Percentiles rank a stretch among this genome's conserved stretches.
Evolutionary conservation across 192 early-diverging fungal species (phyloP).

Genomic region (Pilaira anomala): DNA sequence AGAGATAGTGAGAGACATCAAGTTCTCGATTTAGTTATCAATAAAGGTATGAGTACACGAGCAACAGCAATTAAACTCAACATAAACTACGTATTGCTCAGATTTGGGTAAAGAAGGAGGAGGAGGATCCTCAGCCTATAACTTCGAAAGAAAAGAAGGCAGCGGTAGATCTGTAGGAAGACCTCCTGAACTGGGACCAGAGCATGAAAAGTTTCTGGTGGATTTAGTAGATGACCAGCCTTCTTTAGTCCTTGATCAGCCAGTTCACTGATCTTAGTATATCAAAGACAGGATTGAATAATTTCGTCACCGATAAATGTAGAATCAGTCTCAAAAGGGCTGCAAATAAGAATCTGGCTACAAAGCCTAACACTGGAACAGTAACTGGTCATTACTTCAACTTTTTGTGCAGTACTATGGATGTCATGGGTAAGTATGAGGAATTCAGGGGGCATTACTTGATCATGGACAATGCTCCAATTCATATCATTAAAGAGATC

Average conservation of each 20-base stretch:
- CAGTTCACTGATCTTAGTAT: slow-evolving; percentile 2
- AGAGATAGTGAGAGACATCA: neutral
- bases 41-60: neutral
- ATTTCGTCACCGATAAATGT: slow-evolving; percentile 5
- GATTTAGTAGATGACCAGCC: slow-evolving; percentile 11
- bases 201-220: slow-evolving; percentile 8
- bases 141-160: slow-evolving; percentile 12
- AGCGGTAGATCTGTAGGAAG: slow-evolving; percentile 11
- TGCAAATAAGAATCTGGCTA: no score
- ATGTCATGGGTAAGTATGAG: slow-evolving; percentile 10
- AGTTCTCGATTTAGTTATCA: neutral
- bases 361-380: no score
- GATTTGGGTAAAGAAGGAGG: neutral
- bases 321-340: slow-evolving; percentile 9
- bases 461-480: slow-evolving; percentile 27
- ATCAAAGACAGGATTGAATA: neutral
- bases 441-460: slow-evolving; percentile 21
- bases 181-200: neutral
- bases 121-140: neutral
- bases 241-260: slow-evolving; percentile 8
- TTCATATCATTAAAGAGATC: slow-evolving; percentile 2
- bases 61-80: neutral
- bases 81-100: neutral
- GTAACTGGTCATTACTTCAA: neutral
- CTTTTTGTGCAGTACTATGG: neutral